Base-by-base conservation (phyloP, 23 red algal species). In the Rhodosorus marinus region DNA sequence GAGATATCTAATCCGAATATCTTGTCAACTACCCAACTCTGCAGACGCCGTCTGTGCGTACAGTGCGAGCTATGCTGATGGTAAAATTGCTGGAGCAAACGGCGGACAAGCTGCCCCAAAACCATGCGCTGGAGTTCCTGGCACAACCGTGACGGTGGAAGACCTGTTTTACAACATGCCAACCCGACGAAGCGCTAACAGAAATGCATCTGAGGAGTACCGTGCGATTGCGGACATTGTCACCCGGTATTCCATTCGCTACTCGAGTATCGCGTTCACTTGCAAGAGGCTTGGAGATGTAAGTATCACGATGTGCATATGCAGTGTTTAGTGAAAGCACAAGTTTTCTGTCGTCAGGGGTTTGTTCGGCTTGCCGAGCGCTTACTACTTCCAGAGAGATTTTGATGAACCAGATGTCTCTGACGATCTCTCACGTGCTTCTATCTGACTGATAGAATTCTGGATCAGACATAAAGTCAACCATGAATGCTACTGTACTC, bases 101-200 rank as follows among this genome's bases (percentile, higher is more conserved):
- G n/a, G n/a, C n/a, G n/a, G n/a, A n/a, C n/a, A n/a, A n/a, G 29
- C 24, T 22, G 31, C 54, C 0, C 69, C 61, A 31, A 47, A 31
- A 23, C 49, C 57, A 15, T 45, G 52, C 41, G 76, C 90, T 7
- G 76, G 90, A 6, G 51, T 64, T 4, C 23, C 31, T n/a, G 90
- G 90, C 31, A 84, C 76, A 8, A 81, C 90, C n/a, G 56, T 98
- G 7, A 63, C 51, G 0, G 67, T 98, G 0, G 70, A 82, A 20
- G 79, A 85, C 40, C 52, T 98, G 48, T 98, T 98, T 32, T 84
- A 84, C 49, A 84, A 83, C 27, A 54, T 84, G 20, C 64, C 72
- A 19, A 49, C 74, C 8, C 62, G 78, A 25, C 31, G 41, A 4
- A 55, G 48, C 23, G 60, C 66, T 14, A 52, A 78, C 0, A 33